A percentile compares a stretch with the other conserved stretches of the same genome.
These are phyloP conservation scores for Trichomonas vaginalis DNA, from an alignment of 208 protist genomes.

Conservation along the genomic window DNA sequence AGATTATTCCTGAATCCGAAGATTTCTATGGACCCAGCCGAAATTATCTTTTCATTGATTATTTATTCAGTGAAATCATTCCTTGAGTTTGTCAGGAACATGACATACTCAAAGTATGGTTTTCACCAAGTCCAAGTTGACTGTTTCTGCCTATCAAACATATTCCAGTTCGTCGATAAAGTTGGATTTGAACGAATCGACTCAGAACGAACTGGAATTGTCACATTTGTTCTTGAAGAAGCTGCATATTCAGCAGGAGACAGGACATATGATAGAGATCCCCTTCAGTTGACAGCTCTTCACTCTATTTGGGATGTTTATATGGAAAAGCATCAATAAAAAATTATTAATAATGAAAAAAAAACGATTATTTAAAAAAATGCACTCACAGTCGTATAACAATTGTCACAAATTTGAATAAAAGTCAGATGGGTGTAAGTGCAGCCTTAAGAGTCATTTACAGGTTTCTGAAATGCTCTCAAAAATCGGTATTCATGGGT, in stretches of 20 bases:
- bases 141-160: background rate
- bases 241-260: background rate
- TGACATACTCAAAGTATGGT: background rate
- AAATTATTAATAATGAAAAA: too few relatives aligned
- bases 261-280: background rate
- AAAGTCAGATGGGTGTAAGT: too few relatives aligned
- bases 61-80: background rate
- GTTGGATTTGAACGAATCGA: background rate
- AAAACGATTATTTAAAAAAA: too few relatives aligned
- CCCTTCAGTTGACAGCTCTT: background rate
- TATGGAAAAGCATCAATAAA: too few relatives aligned
- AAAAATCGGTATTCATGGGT: too few relatives aligned
- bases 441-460: too few relatives aligned
- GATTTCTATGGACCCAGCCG: background rate
- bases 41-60: background rate
- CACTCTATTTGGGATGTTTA: background rate
- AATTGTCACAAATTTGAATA: too few relatives aligned
- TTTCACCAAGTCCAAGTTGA: background rate
- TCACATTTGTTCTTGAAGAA: background rate
- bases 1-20: background rate
- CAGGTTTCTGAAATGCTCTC: too few relatives aligned
- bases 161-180: background rate
- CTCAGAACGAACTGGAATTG: background rate
- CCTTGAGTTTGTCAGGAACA: background rate
- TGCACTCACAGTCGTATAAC: too few relatives aligned